Evolutionary conservation across 2,329 filamentous ascomycete species (phyloP), one percentile per base, ranked within the genome.

Genomic region (Bimuria novae-zelandiae): DNA sequence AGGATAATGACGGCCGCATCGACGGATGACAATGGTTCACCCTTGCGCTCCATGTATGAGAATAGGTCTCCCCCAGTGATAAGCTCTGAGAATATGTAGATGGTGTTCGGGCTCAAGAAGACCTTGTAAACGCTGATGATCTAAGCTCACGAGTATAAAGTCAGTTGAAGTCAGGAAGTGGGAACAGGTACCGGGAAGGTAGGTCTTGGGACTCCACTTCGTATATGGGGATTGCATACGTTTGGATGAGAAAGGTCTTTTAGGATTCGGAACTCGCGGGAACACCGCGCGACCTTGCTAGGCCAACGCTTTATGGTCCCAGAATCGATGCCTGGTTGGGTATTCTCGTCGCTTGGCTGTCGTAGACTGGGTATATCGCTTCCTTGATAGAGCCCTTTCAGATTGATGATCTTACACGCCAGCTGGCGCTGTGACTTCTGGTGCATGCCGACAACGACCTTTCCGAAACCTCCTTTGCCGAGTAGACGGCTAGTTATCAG

Each of bases 331-430:
- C 39, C 41, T 29, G 51, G 40, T 30, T 56, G 27, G 3, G 50
- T 41, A 21, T 27, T 42, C 7, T 49, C 44, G 1, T 21, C 41
- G 10, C 43, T 56, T 2, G 58, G 49, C 8, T 27, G 32, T 14
- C 49, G 54, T 8, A 60, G 50, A 25, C 51, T 55, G 3, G 56
- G 51, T 14, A 21, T 23, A 19, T 14, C n/a, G 30, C 51, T n/a
- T 12, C 51, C 53, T 22, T 55, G 46, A 43, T 63, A 62, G 2
- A 67, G 47, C n/a, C 52, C 57, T 37, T 60, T 74, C 2, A 88
- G 63, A 48, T 82, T 76, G 46, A 89, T 75, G 7, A 89, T 71
- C 62, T 91, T 90, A 75, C 88, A 91, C 10, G 86, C 87, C 17
- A 89, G 59, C 62, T 90, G 88, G 50, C 78, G 79, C 32, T 79